Evolutionary conservation across 2,329 filamentous ascomycete genomes (phyloP), one percentile per base, ranked within the genome.

Genomic region (Botrytis galanthina): DNA sequence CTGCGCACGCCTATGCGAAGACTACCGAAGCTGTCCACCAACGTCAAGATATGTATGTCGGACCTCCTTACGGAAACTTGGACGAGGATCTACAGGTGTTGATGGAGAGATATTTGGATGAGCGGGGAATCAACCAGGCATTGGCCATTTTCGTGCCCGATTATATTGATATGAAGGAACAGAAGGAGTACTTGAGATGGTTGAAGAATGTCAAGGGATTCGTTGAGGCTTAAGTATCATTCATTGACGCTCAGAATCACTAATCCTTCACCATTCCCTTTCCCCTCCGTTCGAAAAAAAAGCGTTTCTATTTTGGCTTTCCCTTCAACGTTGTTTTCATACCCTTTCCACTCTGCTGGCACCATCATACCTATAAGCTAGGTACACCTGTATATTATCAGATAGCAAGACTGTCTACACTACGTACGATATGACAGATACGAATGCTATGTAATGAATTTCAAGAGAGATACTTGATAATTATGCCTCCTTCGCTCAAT

Each of bases 121-220:
- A 98, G 88, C 90, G 96, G 79, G 96, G 95, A 77, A 90, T 99
- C 84, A 94, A 95, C 80, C 91, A 92, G 79, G 89, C 91, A 74
- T 88, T 99, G 79, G 95, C 95, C 71, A 85, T 95, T 78, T 98
- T 98, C 83, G 91, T 97, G 62, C 94, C 95, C 54, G 95, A 98
- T 83, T 99, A 97, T 85, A 95, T 98, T 81, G 94, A 98, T 82
- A 90, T 93, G 84, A 99, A 99, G 91, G 96, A 99, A 89, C 95
- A 98, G 89, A 92, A 91, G 85, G 96, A 99, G 88, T 99, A 99
- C 84, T 86, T 97, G 75, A 86, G 88, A 77, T 99, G 97, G 96
- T 86, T 99, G 83, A 88, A 90, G 83, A 93, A 92, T 81, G 88
- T 98, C 84, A 96, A 95, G 90, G 86, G 84, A 76, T 98, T 98